Percentiles rank a stretch among this genome's conserved stretches.
These are phyloP conservation scores for Pichia sp. DNA, from an alignment of 1,139 yeast species.

Conservation along the genomic window DNA sequence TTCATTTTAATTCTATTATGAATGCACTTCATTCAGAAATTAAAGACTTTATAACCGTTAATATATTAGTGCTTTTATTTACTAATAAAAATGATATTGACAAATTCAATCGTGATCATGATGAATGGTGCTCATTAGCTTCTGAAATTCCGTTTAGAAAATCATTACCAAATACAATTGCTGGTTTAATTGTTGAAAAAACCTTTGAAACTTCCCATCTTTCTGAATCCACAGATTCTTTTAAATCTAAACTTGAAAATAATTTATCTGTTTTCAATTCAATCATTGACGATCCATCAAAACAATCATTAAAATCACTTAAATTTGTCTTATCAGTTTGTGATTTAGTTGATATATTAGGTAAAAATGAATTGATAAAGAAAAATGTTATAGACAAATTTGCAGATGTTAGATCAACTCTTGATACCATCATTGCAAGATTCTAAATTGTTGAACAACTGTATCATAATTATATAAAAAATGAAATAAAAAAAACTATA, in stretches of 20 bases:
- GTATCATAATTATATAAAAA: background rate
- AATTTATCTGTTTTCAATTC: conserved; percentile 2
- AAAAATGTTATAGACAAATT: conserved; percentile 12
- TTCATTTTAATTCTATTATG: conserved; percentile 57
- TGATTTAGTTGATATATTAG: conserved; percentile 17
- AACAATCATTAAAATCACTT: conserved; percentile 10
- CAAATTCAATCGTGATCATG: conserved; percentile 33
- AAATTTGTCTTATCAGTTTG: conserved; percentile 13
- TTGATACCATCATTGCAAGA: background rate
- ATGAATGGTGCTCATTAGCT: conserved; percentile 55
- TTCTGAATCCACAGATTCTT: conserved; percentile 24
- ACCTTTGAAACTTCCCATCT: conserved; percentile 32
- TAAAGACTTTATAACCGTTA: conserved; percentile 52
- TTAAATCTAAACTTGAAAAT: conserved; percentile 8
- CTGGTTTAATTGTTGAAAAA: conserved; percentile 27
- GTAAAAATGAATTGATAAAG: conserved; percentile 15
- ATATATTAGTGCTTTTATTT: conserved; percentile 45
- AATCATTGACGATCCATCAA: conserved; percentile 10
- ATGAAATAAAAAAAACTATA: background rate
- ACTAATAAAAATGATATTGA: conserved; percentile 46
- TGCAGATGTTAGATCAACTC: background rate
- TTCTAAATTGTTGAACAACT: background rate
- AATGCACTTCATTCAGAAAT: conserved; percentile 47
- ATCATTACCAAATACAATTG: conserved; percentile 35
- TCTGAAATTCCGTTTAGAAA: conserved; percentile 56